Percentiles rank a stretch among this genome's conserved stretches.
Evolutionary conservation across 116 monocot genomes (phyloP).

Genomic region (Papilionanthe hybrid): DNA sequence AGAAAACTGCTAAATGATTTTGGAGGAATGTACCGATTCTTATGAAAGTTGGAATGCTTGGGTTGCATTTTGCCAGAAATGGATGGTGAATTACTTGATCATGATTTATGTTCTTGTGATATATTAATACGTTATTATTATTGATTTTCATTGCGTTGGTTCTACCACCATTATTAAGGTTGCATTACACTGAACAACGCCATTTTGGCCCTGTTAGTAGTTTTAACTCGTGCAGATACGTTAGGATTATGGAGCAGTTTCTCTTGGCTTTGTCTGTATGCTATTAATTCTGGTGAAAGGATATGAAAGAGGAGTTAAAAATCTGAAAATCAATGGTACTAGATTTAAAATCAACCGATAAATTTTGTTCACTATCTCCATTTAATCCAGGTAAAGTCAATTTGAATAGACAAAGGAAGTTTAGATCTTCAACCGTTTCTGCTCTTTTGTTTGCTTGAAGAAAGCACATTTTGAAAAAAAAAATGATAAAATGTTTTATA

Average conservation of each 20-base stretch:
- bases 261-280: not conserved
- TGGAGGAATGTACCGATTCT: no score
- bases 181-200: no score
- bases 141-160: no score
- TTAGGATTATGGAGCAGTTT: not conserved
- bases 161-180: no score
- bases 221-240: not conserved
- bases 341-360: not conserved
- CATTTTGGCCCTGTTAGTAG: not conserved
- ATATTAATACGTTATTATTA: no score
- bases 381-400: not conserved
- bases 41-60: no score
- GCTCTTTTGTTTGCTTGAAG: not conserved
- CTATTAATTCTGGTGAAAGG: not conserved
- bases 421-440: not conserved
- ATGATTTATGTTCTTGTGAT: no score
- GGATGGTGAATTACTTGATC: no score
- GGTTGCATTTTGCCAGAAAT: no score
- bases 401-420: not conserved
- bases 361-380: not conserved
- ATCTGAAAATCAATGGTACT: not conserved
- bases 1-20: no score
- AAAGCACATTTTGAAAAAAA: no score
- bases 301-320: not conserved
- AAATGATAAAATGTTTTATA: no score